A percentile compares a stretch with the other conserved stretches of the same genome.
phyloP scores from a whole-genome alignment of 768 basidiomycete species.

The Tulasnella sp. region DNA sequence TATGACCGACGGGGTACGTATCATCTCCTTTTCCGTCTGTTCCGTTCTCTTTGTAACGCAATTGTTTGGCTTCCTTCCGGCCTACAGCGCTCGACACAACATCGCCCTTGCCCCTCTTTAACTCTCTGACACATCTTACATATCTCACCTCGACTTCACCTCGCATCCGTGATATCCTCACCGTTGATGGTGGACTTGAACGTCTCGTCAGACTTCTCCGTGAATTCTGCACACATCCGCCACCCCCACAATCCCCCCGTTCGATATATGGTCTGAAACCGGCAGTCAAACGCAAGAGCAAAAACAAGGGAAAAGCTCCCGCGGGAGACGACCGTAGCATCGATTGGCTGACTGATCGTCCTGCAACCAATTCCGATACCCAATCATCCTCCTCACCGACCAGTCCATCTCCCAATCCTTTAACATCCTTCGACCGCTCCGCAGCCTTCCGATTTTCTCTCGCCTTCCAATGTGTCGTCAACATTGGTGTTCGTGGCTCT shows the following conservation, averaged over 20 bases:
- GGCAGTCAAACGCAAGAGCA: slow-evolving; percentile 25
- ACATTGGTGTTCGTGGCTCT: slow-evolving; percentile 40
- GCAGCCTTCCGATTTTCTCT: slow-evolving; percentile 81
- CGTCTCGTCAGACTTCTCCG: slow-evolving; percentile 85
- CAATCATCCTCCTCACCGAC: slow-evolving; percentile 53
- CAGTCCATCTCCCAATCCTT: slow-evolving; percentile 20
- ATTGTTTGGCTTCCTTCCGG: background rate
- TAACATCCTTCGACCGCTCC: slow-evolving; percentile 52
- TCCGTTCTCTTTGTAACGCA: background rate
- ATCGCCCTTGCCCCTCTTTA: slow-evolving; percentile 60
- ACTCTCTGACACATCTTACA: slow-evolving; percentile 89
- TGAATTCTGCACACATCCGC: slow-evolving; percentile 74
- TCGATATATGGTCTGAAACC: slow-evolving; percentile 67
- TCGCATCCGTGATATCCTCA: slow-evolving; percentile 96
- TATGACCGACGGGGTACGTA: slow-evolving; percentile 84
- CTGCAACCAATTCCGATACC: slow-evolving; percentile 36
- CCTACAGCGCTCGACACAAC: slow-evolving; percentile 40
- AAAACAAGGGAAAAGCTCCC: slow-evolving; percentile 4
- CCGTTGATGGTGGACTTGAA: slow-evolving; percentile 93
- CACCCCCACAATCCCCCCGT: slow-evolving; percentile 66
- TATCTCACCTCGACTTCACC: slow-evolving; percentile 97
- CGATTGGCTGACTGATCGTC: slow-evolving; percentile 18
- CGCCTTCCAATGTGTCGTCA: slow-evolving; percentile 93
- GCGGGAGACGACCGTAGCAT: slow-evolving; percentile 24
- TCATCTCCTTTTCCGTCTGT: background rate